phyloP scores from a whole-genome alignment of 2,329 filamentous ascomycete species.

The Phialocephala subalpina region DNA sequence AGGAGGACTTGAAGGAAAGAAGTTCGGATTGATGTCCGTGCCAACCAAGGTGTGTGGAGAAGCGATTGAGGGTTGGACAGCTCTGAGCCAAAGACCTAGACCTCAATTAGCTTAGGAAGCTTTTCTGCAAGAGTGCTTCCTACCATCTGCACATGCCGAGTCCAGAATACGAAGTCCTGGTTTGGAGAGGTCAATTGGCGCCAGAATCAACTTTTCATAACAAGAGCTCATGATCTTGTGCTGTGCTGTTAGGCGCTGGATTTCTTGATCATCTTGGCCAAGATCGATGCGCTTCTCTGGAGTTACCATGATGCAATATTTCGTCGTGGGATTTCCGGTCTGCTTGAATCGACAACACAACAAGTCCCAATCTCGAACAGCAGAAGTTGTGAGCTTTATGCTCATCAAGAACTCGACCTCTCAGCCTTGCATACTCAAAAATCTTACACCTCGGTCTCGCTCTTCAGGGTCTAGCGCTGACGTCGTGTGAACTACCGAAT shows the following conservation, averaged over 20 bases:
- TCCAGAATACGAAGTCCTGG: conserved; percentile 24
- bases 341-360: not conserved
- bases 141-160: conserved; percentile 24
- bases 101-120: not conserved
- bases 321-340: not conserved
- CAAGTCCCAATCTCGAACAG: not conserved
- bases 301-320: not conserved
- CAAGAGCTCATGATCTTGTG: conserved; percentile 18
- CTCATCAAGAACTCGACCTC: not conserved
- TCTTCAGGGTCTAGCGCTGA: not conserved
- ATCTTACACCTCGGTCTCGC: not conserved
- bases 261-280: conserved; percentile 24
- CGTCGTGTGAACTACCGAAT: not conserved
- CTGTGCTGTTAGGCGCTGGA: conserved; percentile 16
- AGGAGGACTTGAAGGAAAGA: conserved; percentile 13
- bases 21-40: conserved; percentile 21
- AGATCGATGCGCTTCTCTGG: not conserved
- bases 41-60: conserved; percentile 16
- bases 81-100: conserved; percentile 22
- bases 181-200: conserved; percentile 22
- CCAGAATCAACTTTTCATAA: conserved; percentile 18
- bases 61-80: not conserved
- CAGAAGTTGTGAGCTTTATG: not conserved
- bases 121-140: not conserved
- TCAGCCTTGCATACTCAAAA: not conserved